Conservation (phyloP, 345 rosid species). For the Acer campestre region DNA sequence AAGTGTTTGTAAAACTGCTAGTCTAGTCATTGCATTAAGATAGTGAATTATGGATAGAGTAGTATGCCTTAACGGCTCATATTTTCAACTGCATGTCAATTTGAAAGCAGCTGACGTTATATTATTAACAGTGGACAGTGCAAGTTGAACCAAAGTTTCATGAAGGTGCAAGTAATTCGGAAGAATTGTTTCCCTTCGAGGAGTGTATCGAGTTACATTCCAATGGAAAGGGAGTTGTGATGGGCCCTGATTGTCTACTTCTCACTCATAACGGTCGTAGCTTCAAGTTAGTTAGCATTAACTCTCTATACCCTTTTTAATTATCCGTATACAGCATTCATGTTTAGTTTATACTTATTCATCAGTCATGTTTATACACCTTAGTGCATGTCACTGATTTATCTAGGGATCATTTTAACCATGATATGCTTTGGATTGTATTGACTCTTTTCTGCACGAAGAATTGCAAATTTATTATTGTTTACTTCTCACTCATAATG, state of each 20-base stretch:
- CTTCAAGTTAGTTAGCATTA: slow-evolving; percentile 79
- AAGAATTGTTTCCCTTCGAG: slow-evolving; percentile 94
- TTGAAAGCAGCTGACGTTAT: slow-evolving; percentile 23
- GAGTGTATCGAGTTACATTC: slow-evolving; percentile 85
- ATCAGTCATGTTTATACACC: neutral
- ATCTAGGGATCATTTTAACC: neutral
- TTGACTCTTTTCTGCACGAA: neutral
- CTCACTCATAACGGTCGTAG: slow-evolving; percentile 88
- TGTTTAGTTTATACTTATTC: neutral
- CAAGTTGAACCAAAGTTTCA: slow-evolving; percentile 93
- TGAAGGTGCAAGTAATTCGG: slow-evolving; percentile 87
- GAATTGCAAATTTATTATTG: neutral
- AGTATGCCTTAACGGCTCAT: neutral
- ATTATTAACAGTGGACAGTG: slow-evolving; percentile 79
- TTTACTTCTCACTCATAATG: slow-evolving; percentile 37
- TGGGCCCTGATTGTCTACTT: slow-evolving; percentile 84
- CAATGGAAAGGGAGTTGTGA: slow-evolving; percentile 65
- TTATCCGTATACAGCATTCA: neutral
- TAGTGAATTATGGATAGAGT: neutral
- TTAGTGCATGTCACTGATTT: neutral
- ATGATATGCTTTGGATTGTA: neutral
- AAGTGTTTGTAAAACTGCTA: neutral
- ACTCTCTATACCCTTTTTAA: slow-evolving; percentile 19
- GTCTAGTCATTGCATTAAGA: slow-evolving; percentile 5
- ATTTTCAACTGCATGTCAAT: slow-evolving; percentile 17